Base-by-base conservation (phyloP, 257 asterid genomes). In the Striga asiatica region DNA sequence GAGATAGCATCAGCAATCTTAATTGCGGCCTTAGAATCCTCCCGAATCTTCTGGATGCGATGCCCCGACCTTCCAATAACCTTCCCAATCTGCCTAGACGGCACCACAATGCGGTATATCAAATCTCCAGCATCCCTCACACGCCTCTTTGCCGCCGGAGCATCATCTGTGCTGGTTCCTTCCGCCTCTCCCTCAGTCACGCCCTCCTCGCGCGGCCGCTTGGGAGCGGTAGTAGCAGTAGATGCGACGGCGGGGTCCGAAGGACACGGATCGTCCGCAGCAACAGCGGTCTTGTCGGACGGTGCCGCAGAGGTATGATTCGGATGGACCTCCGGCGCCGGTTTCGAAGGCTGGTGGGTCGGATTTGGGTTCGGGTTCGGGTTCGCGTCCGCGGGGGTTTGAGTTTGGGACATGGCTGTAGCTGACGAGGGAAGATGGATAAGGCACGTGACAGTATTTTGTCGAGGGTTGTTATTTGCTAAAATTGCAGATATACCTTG, bases 1-100 rank as follows among this genome's bases (percentile, higher is more conserved):
- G 91, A 70, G 13, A 83, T 71, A 23, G 98, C 84, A 52, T 91
- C 98, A 7, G 95, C 98, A 53, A 91, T 79, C 74, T 86, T 86
- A 63, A 89, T 67, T 29, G 85, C 75, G 14, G 98, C 95, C 69
- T 76, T 81, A 29, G 95, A 71, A 38, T 81, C 85, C 65, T 92
- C 99, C 1, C 95, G 89, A 74, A 92, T 83, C 81, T 82, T 81
- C 89, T 85, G 94, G 64, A 92, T 85, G 13, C 97, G 91, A 60
- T 76, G 83, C 2, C 99, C 97, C n/a, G 58, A 89, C 66, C 68
- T 81, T 39, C 99, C 99, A 3, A 92, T 88, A 11, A 92, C 97
- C 72, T 88, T 92, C 66, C 99, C 97, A 55, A 92, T 92, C 83
- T 88, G 99, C 70, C 82, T 72, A 18, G 94, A 79, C 22, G 97